Base-by-base conservation (phyloP, 2,329 filamentous ascomycete species). In the Ophiostoma triangulosporum region DNA sequence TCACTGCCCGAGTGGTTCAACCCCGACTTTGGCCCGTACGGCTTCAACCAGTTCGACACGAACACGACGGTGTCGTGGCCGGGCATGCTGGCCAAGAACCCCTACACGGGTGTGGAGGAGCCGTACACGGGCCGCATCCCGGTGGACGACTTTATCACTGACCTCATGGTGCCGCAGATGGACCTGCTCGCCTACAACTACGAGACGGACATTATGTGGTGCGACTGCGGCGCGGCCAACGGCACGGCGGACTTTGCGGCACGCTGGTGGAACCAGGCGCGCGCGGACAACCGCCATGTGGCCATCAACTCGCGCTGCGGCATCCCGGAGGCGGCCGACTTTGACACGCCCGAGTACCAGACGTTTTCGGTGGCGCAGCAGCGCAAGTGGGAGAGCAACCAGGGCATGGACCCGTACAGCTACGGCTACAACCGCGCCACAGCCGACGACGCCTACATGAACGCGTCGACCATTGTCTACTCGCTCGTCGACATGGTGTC, bases 361-460 rank as follows among this genome's bases (percentile, higher is more conserved):
- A 69, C 68, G 7, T 78, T 74, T 60, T 64, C 67, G 3, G 68
- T 71, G 3, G 70, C 73, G 8, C 75, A 78, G 62, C 62, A 66
- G 31, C 68, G 75, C 27, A 81, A 81, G 62, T 82, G 77, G 77
- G 78, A 81, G 64, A 73, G 66, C 38, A 81, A 74, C 63, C 69
- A 70, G 40, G 78, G 78, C 35, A 77, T 82, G 74, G 78, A 81
- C 58, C 77, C 78, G 0, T 80, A 70, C 59, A 72, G 68, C 57
- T 81, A 81, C 58, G 78, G 77, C 3, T 81, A 75, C 64, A 81
- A 82, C 60, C 67, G 72, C 6, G 76, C 75, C 1, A 82, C 77
- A 0, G 67, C 72, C 0, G 60, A 64, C 1, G 61, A 59, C 1
- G 67, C 65, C 9, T 80, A 80, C 61, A 74, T 81, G 70, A 77